A percentile compares a stretch with the other conserved stretches of the same genome.
phyloP scores from a whole-genome alignment of 2,329 filamentous ascomycete genomes.

The Neopestalotiopsis rosae region DNA sequence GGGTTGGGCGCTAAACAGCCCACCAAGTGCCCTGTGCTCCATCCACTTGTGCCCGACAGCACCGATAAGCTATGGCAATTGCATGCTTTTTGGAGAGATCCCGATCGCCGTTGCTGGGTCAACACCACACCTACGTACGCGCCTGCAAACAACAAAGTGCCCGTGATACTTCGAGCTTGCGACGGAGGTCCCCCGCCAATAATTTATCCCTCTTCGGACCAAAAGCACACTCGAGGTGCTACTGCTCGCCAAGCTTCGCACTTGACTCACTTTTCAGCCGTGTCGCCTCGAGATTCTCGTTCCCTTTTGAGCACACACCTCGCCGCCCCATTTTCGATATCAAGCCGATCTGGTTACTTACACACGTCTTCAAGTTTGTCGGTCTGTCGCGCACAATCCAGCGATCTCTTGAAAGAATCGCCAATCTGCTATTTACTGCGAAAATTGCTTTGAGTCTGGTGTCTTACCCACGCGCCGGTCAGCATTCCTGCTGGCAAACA shows the following conservation, averaged over 20 bases:
- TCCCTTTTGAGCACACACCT: background rate
- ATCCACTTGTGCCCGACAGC: background rate
- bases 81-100: background rate
- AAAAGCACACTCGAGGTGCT: background rate
- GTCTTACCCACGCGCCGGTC: conserved; percentile 24
- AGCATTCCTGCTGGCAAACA: conserved; percentile 28
- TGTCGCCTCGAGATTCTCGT: background rate
- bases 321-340: background rate
- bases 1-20: background rate
- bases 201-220: background rate
- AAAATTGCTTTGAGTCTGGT: conserved; percentile 13
- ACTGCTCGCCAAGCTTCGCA: background rate
- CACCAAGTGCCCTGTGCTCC: background rate
- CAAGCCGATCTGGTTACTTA: background rate
- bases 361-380: background rate
- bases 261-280: background rate
- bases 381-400: conserved; percentile 6
- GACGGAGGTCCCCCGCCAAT: conserved; percentile 5
- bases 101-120: conserved; percentile 17
- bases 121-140: conserved; percentile 10
- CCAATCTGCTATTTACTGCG: background rate
- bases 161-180: conserved; percentile 2
- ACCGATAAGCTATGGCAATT: background rate
- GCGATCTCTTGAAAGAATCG: background rate
- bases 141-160: conserved; percentile 12